Conservation (phyloP, 2,329 filamentous ascomycete genomes). For the Fusarium sp. region DNA sequence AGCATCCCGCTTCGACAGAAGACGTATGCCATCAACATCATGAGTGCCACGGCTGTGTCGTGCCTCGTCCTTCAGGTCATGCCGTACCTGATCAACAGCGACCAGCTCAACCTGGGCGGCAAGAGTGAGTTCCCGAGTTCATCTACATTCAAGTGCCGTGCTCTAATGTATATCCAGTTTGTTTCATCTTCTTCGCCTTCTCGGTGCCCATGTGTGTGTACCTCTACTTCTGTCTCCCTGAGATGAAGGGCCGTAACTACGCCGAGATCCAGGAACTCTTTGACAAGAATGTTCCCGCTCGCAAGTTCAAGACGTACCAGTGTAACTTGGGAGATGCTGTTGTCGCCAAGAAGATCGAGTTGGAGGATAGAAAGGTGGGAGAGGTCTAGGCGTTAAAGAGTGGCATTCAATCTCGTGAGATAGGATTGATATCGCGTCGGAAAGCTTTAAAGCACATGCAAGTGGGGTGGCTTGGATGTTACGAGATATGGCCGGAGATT, state of each 20-base stretch:
- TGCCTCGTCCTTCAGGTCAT: conserved; percentile 50
- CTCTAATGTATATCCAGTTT: conserved; percentile 28
- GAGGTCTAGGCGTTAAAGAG: neutral
- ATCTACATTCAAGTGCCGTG: fast-evolving
- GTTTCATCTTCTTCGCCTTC: conserved; percentile 52
- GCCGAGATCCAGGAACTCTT: conserved; percentile 37
- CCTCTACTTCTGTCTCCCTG: conserved; percentile 56
- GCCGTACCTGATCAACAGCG: conserved; percentile 49
- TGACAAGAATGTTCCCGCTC: conserved; percentile 26
- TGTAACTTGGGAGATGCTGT: conserved; percentile 28
- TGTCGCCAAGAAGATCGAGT: conserved; percentile 23
- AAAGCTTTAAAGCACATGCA: too few species aligned
- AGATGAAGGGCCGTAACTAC: conserved; percentile 47
- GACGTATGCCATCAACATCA: conserved; percentile 53
- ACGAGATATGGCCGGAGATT: too few species aligned
- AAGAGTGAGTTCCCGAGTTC: conserved; percentile 39
- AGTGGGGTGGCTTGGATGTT: too few species aligned
- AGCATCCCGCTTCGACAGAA: conserved; percentile 50
- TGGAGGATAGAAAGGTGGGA: conserved; percentile 21
- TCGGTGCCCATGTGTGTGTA: conserved; percentile 53
- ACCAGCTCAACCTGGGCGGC: conserved; percentile 50
- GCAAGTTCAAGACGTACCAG: conserved; percentile 28
- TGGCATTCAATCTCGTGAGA: neutral
- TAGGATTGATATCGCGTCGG: too few species aligned
- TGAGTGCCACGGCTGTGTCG: conserved; percentile 49